These are phyloP conservation scores for Calocybe gangraenosa DNA, from an alignment of 768 basidiomycete genomes.

Conservation along the genomic window DNA sequence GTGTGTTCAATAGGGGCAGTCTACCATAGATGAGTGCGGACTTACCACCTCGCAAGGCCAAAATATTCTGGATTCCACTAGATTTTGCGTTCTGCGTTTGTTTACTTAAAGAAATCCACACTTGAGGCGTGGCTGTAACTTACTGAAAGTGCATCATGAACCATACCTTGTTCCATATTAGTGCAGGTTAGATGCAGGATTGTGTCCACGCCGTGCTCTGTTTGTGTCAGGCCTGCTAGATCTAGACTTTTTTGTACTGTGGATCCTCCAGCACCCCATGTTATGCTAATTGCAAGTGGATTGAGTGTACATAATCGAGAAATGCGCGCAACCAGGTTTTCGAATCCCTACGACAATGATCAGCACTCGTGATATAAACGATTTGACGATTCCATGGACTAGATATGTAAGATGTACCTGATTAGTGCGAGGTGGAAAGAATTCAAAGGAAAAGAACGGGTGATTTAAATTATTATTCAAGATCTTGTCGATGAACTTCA, in stretches of 20 bases:
- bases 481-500: conserved; percentile 79
- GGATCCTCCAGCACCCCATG: conserved; percentile 96
- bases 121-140: conserved; percentile 14
- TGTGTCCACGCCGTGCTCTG: conserved; percentile 75
- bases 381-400: background rate
- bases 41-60: conserved; percentile 89
- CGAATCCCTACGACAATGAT: conserved; percentile 62
- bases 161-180: conserved; percentile 87
- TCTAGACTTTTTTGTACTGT: conserved; percentile 87
- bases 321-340: conserved; percentile 87
- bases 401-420: conserved; percentile 50
- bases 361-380: background rate
- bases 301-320: conserved; percentile 70
- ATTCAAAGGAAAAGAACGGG: conserved; percentile 94
- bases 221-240: conserved; percentile 74
- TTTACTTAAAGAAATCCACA: conserved; percentile 1
- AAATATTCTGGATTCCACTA: conserved; percentile 80
- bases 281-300: conserved; percentile 86
- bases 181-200: conserved; percentile 96
- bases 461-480: conserved; percentile 30
- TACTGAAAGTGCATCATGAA: conserved; percentile 84
- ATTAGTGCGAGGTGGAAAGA: conserved; percentile 95
- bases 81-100: conserved; percentile 63
- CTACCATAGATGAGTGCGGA: background rate
- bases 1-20: background rate